These are phyloP conservation scores for Macadamia integrifolia DNA, from an alignment of 164 flowering plant species.

Conservation along the genomic window DNA sequence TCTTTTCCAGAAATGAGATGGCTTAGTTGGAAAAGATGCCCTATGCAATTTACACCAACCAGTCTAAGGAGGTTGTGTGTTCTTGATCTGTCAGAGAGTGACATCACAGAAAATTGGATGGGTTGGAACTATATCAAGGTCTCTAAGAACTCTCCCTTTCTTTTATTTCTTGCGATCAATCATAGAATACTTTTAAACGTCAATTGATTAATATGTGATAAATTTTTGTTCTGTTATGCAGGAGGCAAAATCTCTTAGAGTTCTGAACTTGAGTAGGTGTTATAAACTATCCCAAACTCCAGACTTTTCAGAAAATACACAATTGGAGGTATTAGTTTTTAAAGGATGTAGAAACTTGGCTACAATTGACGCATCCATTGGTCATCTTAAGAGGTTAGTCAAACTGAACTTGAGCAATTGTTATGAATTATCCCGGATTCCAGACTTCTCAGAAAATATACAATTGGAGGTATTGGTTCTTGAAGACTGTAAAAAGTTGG, in stretches of 20 bases:
- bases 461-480: not conserved
- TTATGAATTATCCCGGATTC: not conserved
- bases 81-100: not conserved
- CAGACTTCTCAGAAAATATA: not conserved
- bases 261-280: not conserved
- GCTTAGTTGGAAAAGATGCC: conserved; percentile 3
- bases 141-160: not conserved
- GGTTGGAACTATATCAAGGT: not conserved
- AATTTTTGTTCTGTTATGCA: no score
- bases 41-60: not conserved
- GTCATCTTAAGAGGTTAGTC: no score
- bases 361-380: not conserved
- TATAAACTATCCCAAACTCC: not conserved
- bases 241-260: not conserved
- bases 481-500: not conserved
- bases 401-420: no score
- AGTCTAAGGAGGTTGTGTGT: not conserved
- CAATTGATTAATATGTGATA: no score
- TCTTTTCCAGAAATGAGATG: not conserved
- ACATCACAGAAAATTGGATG: not conserved
- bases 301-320: not conserved
- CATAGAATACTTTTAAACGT: no score
- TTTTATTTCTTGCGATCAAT: not conserved
- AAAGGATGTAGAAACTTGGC: not conserved
- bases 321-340: not conserved